Evolutionary conservation across 495 filamentous ascomycete species (phyloP).

Genomic region (Cercophora scortea): DNA sequence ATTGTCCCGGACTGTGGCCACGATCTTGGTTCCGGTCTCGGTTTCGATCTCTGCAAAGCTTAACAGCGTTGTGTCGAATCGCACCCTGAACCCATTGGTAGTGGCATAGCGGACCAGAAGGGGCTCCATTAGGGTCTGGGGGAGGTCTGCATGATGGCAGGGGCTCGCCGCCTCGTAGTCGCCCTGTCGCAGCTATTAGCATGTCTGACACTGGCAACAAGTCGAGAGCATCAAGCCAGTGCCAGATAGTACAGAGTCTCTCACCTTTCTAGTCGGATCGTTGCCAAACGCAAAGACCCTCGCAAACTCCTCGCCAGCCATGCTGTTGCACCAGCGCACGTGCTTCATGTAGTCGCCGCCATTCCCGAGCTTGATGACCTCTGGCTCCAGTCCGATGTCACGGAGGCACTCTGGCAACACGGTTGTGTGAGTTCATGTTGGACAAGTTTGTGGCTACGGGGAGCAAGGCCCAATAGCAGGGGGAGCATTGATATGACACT

Average conservation of each 20-base stretch:
- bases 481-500: no score
- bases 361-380: conserved; percentile 22
- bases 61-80: conserved; percentile 31
- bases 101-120: conserved; percentile 34
- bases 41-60: conserved; percentile 11
- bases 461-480: no score
- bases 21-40: conserved; percentile 12
- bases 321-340: conserved; percentile 42
- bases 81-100: conserved; percentile 24
- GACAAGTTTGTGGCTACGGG: neutral
- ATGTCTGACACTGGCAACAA: no score
- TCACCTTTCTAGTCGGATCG: conserved; percentile 32
- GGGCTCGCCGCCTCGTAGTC: conserved; percentile 42
- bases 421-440: neutral
- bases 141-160: conserved; percentile 31
- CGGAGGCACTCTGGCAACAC: conserved; percentile 37
- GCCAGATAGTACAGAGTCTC: no score
- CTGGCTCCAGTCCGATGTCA: conserved; percentile 40
- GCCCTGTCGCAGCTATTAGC: conserved; percentile 21
- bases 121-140: conserved; percentile 42
- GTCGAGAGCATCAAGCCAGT: no score
- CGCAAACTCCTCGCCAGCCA: conserved; percentile 45
- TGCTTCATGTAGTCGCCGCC: conserved; percentile 31
- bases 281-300: conserved; percentile 42
- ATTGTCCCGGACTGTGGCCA: conserved; percentile 30